Evolutionary conservation across 2,329 filamentous ascomycete genomes (phyloP), one percentile per base, ranked within the genome.

Genomic region (Aureobasidium sp.): DNA sequence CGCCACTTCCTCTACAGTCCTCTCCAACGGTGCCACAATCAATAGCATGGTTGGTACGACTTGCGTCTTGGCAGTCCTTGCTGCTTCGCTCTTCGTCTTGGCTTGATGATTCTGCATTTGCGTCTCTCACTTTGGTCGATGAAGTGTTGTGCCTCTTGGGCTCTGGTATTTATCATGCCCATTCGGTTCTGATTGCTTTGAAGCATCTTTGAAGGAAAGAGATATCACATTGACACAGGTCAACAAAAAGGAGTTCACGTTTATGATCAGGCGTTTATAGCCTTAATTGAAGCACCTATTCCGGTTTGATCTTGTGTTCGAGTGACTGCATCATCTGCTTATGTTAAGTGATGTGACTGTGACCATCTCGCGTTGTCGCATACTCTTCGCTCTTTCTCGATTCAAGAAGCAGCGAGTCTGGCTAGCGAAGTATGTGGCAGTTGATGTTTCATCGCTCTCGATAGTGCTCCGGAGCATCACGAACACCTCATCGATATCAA

Each of bases 71-170:
- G 41, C 50, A 5, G 24, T 39, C 32, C 9, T 56, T 17, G 50
- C 60, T 34, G 60, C 60, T 44, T 47, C 60, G 26, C 41, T 62
- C 34, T 56, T 56, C 50, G 41, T 26, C 34, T 41, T 51, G 17
- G 57, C 17, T 51, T 60, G 46, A 59, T 59, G 17, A 17, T 24
- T 5, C 9, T 15, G 53, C 17, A 56, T 17, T 53, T 34, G 20
- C 27, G 50, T 13, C 36, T 5, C 8, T 39, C 34, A 34, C n/a
- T 39, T 53, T 39, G 13, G 24, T 53, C 20, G 34, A 39, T 27
- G 50, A 1, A 36, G 12, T 26, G 10, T 37, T 37, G 20, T 53
- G 50, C 24, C 34, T 26, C 20, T 39, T 39, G 32, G 50, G 24
- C 20, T 53, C 20, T 6, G 15, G 12, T 10, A 26, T 36, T 5